Evolutionary conservation across 306 rosid genomes (phyloP).

Genomic region (Hylodesmum podocarpum): DNA sequence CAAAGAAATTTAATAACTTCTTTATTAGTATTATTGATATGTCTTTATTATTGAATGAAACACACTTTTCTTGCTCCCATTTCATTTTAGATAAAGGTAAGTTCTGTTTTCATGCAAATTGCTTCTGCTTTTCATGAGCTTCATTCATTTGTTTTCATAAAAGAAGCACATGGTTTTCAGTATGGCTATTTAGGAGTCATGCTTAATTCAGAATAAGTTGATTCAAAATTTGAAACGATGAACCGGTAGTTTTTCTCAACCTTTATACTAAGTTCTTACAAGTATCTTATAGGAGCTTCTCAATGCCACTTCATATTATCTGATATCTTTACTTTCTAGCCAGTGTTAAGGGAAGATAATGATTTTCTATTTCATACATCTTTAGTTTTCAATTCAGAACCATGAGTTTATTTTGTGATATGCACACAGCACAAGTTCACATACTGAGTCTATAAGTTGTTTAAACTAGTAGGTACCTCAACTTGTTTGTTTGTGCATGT

Average conservation of each 20-base stretch:
- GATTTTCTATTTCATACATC: neutral
- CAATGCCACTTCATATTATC: neutral
- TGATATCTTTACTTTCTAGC: neutral
- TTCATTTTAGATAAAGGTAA: neutral
- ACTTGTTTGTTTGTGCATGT: neutral
- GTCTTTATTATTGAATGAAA: neutral
- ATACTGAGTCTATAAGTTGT: neutral
- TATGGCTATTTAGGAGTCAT: slow-evolving; percentile 7
- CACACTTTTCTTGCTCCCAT: neutral
- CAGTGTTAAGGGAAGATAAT: neutral
- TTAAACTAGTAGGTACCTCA: neutral
- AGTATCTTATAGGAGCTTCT: neutral
- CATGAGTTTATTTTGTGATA: neutral
- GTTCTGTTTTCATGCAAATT: neutral
- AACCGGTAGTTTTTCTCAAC: neutral
- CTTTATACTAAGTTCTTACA: neutral
- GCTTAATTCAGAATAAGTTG: neutral
- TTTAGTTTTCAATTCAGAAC: neutral
- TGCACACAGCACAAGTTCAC: neutral
- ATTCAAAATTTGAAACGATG: slow-evolving; percentile 7
- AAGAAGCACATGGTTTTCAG: slow-evolving; percentile 9
- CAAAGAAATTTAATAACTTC: neutral
- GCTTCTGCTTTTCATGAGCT: neutral
- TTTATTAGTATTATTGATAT: neutral
- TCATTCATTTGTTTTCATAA: slow-evolving; percentile 3